Percentiles rank a stretch among this genome's conserved stretches.
Evolutionary conservation across 2,329 filamentous ascomycete genomes (phyloP).

Genomic region (Colletotrichum echinochloae): DNA sequence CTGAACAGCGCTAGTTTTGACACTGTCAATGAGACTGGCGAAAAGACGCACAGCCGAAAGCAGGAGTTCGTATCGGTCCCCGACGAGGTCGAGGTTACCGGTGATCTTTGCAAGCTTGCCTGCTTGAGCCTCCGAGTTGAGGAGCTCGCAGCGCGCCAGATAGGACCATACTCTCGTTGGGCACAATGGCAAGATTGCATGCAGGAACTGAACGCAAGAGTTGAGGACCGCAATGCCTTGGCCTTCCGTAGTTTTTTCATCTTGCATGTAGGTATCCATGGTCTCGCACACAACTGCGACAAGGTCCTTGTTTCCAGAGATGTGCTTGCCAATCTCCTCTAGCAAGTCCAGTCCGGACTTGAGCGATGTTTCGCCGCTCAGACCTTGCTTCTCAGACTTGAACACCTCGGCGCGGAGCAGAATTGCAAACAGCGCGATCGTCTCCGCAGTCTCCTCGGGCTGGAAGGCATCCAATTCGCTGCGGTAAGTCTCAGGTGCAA

Average conservation of each 20-base stretch:
- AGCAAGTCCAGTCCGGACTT: constrained; percentile 62
- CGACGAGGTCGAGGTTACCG: constrained; percentile 83
- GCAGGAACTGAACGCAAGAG: constrained; percentile 84
- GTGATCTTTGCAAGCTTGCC: constrained; percentile 83
- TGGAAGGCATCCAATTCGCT: constrained; percentile 66
- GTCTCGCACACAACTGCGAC: constrained; percentile 86
- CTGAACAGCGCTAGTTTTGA: constrained; percentile 75
- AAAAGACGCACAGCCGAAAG: constrained; percentile 80
- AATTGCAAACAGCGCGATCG: constrained; percentile 78
- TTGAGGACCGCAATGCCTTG: constrained; percentile 74
- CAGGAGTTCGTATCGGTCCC: constrained; percentile 82
- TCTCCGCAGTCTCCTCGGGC: constrained; percentile 75
- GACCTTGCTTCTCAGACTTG: constrained; percentile 46
- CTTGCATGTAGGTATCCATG: constrained; percentile 77
- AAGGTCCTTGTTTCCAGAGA: constrained; percentile 76
- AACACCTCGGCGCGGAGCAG: constrained; percentile 68
- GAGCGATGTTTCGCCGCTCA: constrained; percentile 40
- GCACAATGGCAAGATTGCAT: constrained; percentile 77
- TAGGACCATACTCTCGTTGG: constrained; percentile 93
- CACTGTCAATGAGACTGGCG: constrained; percentile 79
- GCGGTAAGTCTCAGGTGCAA: constrained; percentile 67
- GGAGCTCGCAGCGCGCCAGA: constrained; percentile 81
- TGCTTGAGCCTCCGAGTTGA: constrained; percentile 80
- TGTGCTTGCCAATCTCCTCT: constrained; percentile 66
- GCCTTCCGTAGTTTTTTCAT: constrained; percentile 67